Evolutionary conservation across 306 rosid genomes (phyloP).

Genomic region (Lagenaria siceraria): DNA sequence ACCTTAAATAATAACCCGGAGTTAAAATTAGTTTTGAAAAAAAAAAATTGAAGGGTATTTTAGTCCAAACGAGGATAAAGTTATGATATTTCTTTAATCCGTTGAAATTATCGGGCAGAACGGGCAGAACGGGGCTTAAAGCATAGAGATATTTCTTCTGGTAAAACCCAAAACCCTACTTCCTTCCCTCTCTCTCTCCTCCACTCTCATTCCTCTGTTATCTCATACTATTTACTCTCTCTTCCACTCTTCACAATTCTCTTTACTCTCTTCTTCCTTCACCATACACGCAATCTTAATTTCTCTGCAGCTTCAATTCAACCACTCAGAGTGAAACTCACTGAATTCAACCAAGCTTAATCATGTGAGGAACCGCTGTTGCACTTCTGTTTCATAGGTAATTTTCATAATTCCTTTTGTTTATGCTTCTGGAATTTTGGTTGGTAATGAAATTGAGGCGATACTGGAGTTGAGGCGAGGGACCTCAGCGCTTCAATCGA

Average conservation of each 20-base stretch:
- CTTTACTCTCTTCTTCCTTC: not conserved
- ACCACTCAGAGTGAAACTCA: not conserved
- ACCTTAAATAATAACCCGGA: too few species aligned
- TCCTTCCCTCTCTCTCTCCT: not conserved
- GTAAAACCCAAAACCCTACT: conserved; percentile 37
- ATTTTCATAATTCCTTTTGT: not conserved
- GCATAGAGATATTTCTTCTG: not conserved
- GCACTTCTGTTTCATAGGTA: not conserved
- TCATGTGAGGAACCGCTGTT: not conserved
- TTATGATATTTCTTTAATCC: not conserved
- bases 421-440: not conserved
- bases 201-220: conserved; percentile 1
- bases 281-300: not conserved
- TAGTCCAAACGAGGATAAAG: not conserved
- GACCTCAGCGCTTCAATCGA: not conserved
- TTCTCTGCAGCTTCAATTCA: not conserved
- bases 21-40: not conserved
- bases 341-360: not conserved
- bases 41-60: not conserved
- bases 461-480: not conserved
- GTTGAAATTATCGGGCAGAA: not conserved
- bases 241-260: not conserved
- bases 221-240: not conserved
- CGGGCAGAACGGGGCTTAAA: not conserved
- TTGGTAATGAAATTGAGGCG: not conserved